Conservation (phyloP, 768 basidiomycete genomes). For the Favolaschia claudopus region DNA sequence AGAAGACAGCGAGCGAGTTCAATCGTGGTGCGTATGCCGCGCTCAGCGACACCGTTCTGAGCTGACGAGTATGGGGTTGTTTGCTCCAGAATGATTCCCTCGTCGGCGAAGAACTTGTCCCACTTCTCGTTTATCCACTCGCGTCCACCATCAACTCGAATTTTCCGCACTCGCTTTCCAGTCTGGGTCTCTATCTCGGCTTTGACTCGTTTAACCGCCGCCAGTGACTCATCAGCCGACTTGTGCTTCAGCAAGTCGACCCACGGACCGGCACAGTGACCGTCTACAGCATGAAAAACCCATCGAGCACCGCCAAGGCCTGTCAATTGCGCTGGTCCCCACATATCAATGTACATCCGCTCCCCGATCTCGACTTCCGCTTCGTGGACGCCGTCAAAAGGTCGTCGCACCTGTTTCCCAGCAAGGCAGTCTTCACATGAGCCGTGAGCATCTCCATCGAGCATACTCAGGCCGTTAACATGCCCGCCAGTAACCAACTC, state of each 20-base stretch:
- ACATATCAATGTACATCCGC: background rate
- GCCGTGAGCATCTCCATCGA: background rate
- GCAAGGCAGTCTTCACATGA: background rate
- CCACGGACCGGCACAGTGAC: background rate
- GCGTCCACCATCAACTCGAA: background rate
- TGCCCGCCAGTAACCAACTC: background rate
- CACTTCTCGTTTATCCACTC: conserved; percentile 3
- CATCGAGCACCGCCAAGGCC: background rate
- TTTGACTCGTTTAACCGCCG: background rate
- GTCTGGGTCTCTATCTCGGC: background rate
- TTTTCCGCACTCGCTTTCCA: background rate
- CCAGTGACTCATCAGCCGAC: background rate
- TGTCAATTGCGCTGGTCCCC: background rate
- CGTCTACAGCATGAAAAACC: background rate
- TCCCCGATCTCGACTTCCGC: background rate
- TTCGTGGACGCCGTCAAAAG: background rate
- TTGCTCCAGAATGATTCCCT: conserved; percentile 17
- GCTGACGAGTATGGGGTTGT: conserved; percentile 37
- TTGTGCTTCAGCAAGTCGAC: background rate
- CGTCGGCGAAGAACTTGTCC: background rate
- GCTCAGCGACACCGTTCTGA: conserved; percentile 41
- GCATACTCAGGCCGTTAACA: background rate
- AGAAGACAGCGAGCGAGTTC: conserved; percentile 33
- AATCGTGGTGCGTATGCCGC: conserved; percentile 33
- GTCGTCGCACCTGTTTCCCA: background rate